These are phyloP conservation scores for Dendrocalamus latiflorus DNA, from an alignment of 202 grass and related monocot species.

Conservation along the genomic window DNA sequence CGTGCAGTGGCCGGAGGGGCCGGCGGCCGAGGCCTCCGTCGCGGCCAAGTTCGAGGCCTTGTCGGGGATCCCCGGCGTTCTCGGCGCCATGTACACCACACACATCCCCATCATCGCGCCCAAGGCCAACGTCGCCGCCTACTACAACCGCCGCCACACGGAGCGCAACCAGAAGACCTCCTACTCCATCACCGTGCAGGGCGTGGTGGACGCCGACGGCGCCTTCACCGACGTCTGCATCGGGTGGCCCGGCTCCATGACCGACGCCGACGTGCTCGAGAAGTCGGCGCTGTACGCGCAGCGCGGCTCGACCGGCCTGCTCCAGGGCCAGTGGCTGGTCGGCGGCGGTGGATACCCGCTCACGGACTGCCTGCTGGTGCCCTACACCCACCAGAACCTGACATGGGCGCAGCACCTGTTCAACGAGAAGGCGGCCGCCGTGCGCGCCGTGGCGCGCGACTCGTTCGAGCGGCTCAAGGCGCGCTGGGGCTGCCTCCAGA, in stretches of 20 bases:
- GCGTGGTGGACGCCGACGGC: conserved; percentile 57
- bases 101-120: conserved; percentile 80
- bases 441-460: conserved; percentile 37
- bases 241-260: conserved; percentile 48
- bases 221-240: conserved; percentile 72
- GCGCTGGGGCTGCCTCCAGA: conserved; percentile 68
- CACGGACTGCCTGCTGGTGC: conserved; percentile 68
- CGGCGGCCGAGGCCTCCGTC: neutral
- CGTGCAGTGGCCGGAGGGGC: conserved; percentile 43
- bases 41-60: conserved; percentile 29
- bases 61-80: conserved; percentile 51
- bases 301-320: conserved; percentile 29
- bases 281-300: conserved; percentile 44
- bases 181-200: conserved; percentile 70
- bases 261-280: conserved; percentile 61
- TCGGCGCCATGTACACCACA: conserved; percentile 74
- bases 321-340: conserved; percentile 53
- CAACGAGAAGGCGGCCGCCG: conserved; percentile 51
- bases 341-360: conserved; percentile 59
- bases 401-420: conserved; percentile 71
- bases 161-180: conserved; percentile 65
- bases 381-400: conserved; percentile 62
- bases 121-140: conserved; percentile 44
- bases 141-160: conserved; percentile 85
- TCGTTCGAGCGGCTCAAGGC: conserved; percentile 64